phyloP scores from a whole-genome alignment of 306 rosid species.

The Coriaria nepalensis region DNA sequence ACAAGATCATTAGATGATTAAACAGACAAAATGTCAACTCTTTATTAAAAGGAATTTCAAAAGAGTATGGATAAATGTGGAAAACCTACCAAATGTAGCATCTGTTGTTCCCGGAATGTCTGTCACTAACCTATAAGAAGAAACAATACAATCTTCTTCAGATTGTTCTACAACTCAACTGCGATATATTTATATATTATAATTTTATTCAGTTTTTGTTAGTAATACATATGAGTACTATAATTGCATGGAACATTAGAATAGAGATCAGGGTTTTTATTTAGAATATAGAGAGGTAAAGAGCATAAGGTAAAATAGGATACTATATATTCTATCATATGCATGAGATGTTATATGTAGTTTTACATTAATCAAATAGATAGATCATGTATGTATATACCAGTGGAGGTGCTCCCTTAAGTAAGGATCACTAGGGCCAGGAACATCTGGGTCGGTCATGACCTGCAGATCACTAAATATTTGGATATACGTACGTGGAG shows the following conservation, averaged over 20 bases:
- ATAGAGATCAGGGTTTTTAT: too few relatives aligned
- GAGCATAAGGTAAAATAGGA: neutral
- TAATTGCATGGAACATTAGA: too few relatives aligned
- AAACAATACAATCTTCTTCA: too few relatives aligned
- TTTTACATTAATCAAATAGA: too few relatives aligned
- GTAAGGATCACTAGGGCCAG: constrained; percentile 92
- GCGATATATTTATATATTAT: too few relatives aligned
- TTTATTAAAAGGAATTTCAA: too few relatives aligned
- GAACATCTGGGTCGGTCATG: constrained; percentile 80
- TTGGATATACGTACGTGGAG: neutral
- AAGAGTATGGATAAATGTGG: neutral
- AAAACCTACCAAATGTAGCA: constrained; percentile 65
- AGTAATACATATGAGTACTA: too few relatives aligned
- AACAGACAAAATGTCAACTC: neutral
- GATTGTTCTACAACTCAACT: too few relatives aligned
- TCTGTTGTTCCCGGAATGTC: constrained; percentile 97
- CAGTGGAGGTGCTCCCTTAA: constrained; percentile 78
- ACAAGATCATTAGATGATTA: too few relatives aligned
- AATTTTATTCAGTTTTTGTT: too few relatives aligned
- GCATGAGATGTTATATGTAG: too few relatives aligned
- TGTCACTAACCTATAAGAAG: constrained; percentile 56
- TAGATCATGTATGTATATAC: constrained; percentile 18
- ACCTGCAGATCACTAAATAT: constrained; percentile 22
- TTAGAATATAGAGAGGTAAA: neutral
- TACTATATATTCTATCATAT: too few relatives aligned